Evolutionary conservation across 2,329 filamentous ascomycete species (phyloP).

Genomic region (Aureobasidium sp.): DNA sequence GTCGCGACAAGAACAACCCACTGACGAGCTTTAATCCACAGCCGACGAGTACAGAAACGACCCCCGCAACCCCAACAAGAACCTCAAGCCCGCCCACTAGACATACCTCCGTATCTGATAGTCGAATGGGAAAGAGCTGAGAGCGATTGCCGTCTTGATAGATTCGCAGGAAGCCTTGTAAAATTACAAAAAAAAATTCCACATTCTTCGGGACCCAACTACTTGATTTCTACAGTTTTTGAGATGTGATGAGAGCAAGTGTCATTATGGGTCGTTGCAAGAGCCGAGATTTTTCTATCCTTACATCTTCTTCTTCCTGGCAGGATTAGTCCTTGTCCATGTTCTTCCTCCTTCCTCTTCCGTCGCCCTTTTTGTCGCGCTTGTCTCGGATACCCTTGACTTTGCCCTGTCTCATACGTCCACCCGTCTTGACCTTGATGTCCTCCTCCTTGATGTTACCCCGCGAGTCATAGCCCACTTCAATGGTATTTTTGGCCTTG

Average conservation of each 20-base stretch:
- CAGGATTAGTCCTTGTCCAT: constrained; percentile 3
- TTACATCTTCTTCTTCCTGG: background rate
- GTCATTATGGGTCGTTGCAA: constrained; percentile 2
- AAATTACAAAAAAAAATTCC: background rate
- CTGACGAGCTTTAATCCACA: constrained; percentile 33
- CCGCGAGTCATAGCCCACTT: constrained; percentile 27
- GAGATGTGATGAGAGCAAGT: background rate
- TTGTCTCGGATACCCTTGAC: constrained; percentile 31
- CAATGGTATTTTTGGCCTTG: constrained; percentile 33
- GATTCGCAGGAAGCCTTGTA: constrained; percentile 3
- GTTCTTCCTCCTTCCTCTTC: constrained; percentile 12
- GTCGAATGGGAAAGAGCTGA: background rate
- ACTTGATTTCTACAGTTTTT: background rate
- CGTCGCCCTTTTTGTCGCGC: constrained; percentile 29
- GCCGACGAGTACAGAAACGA: constrained; percentile 97
- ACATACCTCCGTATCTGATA: background rate
- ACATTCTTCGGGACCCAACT: background rate
- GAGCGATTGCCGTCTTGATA: background rate
- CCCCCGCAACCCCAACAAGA: constrained; percentile 64
- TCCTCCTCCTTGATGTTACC: constrained; percentile 19
- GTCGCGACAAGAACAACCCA: background rate
- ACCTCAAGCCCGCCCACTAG: constrained; percentile 4
- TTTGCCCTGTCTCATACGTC: constrained; percentile 30
- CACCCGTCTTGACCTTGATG: constrained; percentile 27
- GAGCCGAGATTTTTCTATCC: background rate